Evolutionary conservation across 495 filamentous ascomycete genomes (phyloP).

Genomic region (Trichoderma asperelloides): DNA sequence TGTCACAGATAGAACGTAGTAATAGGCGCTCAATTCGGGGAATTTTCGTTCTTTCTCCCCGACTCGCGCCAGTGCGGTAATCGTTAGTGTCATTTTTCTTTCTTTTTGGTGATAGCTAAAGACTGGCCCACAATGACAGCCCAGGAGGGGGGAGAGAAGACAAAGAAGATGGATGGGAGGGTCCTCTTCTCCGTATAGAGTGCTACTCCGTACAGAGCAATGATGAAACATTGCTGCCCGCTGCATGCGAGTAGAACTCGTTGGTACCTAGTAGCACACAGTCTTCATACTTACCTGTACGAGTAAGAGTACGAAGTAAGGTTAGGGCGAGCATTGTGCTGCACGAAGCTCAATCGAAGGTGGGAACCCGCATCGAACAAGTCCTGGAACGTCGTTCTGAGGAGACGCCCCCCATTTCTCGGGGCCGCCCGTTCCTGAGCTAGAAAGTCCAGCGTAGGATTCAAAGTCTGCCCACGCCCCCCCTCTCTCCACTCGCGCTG

Average conservation of each 20-base stretch:
- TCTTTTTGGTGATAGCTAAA: neutral
- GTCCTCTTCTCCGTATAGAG: neutral
- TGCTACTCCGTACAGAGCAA: no score
- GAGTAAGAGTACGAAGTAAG: neutral
- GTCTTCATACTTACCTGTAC: neutral
- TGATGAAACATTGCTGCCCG: neutral
- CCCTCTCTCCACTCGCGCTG: neutral
- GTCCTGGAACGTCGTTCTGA: conserved; percentile 1
- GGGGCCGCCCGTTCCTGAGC: conserved; percentile 6
- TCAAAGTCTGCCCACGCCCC: neutral
- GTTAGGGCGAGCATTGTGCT: neutral
- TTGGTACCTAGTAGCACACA: neutral
- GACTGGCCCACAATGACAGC: neutral
- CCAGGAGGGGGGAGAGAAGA: neutral
- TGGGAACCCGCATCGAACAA: neutral
- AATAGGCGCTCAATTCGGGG: neutral
- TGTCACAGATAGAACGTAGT: neutral
- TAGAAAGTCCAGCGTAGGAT: neutral
- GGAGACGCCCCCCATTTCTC: neutral
- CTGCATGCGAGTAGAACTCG: neutral
- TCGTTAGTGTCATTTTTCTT: neutral
- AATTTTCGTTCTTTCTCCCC: neutral
- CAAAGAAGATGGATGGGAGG: neutral
- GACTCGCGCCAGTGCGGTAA: neutral
- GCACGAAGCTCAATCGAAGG: neutral